phyloP scores from a whole-genome alignment of 2,329 filamentous ascomycete species.

The Aureobasidium sp. region DNA sequence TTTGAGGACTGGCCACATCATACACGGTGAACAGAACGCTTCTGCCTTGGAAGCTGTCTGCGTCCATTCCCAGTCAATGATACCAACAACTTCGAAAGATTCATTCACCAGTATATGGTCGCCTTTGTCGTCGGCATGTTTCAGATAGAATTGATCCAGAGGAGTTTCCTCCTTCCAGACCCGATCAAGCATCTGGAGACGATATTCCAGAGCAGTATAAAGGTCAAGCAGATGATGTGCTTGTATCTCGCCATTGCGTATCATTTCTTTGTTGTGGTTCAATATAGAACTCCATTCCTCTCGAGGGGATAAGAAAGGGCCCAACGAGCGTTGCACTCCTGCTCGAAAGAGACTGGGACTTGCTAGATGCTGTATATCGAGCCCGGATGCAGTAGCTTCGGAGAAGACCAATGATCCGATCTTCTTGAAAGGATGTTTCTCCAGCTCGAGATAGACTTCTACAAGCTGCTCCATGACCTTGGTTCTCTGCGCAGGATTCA shows the following conservation, averaged over 20 bases:
- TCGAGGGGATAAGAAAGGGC: background rate
- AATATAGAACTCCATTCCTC: background rate
- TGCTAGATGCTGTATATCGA: too few relatives aligned
- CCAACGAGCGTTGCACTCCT: background rate
- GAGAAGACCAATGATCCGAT: background rate
- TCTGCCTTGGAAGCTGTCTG: background rate
- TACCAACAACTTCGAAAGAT: constrained; percentile 40
- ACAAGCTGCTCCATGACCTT: background rate
- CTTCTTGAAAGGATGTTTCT: background rate
- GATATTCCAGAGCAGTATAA: too few relatives aligned
- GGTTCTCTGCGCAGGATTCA: background rate
- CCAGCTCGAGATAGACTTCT: background rate
- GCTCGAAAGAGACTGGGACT: background rate
- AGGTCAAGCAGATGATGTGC: too few relatives aligned
- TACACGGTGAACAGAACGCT: constrained; percentile 5
- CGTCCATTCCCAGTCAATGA: constrained; percentile 39
- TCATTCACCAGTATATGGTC: constrained; percentile 45
- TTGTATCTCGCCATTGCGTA: constrained; percentile 4
- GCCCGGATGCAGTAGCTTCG: background rate
- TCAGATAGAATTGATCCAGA: constrained; percentile 31
- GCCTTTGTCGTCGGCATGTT: constrained; percentile 29
- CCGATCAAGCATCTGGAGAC: too few relatives aligned
- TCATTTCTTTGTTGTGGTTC: constrained; percentile 2
- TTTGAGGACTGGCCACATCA: constrained; percentile 2
- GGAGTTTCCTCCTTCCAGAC: too few relatives aligned